Evolutionary conservation across 2,329 filamentous ascomycete species (phyloP).

Genomic region (Curvularia sp.): DNA sequence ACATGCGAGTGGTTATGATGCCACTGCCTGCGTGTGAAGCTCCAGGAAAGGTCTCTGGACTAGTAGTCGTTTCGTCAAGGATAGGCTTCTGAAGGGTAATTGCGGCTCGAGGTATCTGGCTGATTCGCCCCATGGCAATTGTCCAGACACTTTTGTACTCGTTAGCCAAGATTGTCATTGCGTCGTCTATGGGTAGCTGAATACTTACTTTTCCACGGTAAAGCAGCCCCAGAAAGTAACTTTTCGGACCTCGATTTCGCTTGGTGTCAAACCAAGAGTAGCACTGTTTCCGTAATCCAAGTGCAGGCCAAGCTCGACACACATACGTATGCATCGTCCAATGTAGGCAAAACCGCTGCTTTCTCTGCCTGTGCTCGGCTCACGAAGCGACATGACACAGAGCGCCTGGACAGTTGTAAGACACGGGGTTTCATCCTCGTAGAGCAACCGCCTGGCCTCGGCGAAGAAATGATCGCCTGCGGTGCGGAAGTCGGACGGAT

Average conservation of each 20-base stretch:
- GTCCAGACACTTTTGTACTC: constrained; percentile 51
- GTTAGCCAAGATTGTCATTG: constrained; percentile 12
- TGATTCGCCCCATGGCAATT: constrained; percentile 56
- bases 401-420: constrained; percentile 77
- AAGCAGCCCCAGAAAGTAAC: constrained; percentile 63
- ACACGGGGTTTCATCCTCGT: constrained; percentile 63
- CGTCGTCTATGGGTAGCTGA: background rate
- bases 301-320: constrained; percentile 75
- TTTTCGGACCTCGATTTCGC: constrained; percentile 58
- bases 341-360: constrained; percentile 76
- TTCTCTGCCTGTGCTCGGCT: constrained; percentile 75
- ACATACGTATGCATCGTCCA: constrained; percentile 74
- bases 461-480: constrained; percentile 78
- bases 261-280: constrained; percentile 42
- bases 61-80: constrained; percentile 65
- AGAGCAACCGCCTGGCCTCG: constrained; percentile 68
- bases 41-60: constrained; percentile 46
- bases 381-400: constrained; percentile 76
- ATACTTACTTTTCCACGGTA: constrained; percentile 56
- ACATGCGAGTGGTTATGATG: constrained; percentile 41
- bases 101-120: constrained; percentile 57
- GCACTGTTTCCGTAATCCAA: constrained; percentile 50
- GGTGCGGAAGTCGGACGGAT: constrained; percentile 67
- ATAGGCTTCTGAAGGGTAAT: constrained; percentile 58
- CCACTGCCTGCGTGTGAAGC: constrained; percentile 19